Evolutionary conservation across 2,329 filamentous ascomycete genomes (phyloP), one percentile per base, ranked within the genome.

Genomic region (Aspergillus sp.): DNA sequence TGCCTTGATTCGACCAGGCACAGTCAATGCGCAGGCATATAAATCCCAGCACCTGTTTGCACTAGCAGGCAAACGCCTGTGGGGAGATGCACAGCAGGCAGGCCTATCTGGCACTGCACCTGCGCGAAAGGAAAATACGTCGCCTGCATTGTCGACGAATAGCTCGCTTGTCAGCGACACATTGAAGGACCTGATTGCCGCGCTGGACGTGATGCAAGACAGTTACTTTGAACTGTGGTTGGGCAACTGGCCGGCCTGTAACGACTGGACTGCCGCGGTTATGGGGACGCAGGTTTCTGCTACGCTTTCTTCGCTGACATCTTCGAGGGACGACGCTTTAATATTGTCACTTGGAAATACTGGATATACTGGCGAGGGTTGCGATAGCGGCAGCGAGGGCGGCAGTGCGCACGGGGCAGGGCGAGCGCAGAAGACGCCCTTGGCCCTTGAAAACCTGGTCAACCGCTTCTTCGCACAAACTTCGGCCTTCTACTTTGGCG

Each of bases 251-350:
- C 88, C 89, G 0, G 75, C 76, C 1, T 79, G 86, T 30, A 96
- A 94, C 58, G 91, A 96, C 70, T 97, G 91, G 91, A 97, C 91
- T 0, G 84, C 83, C 12, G 90, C 91, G 3, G 88, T 96, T 6
- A 73, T 88, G 56, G 82, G 83, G 39, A 95, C 90, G 0, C 82
- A 91, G 47, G 69, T 95, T 33, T 85, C 87, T 0, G 85, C 82
- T 9, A 78, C 83, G 2, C 75, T 93, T 10, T 79, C 76, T 10
- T 83, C 85, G n/a, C 70, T 94, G 45, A 86, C 86, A 7, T 60
- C 64, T 30, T 32, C 80, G 7, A 68, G 83, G 28, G 62, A 70
- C 5, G 70, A 73, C 54, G 62, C 70, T 3, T 59, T 70, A 41
- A 60, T 68, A 9, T 45, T 50, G 4, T 56, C 57, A 26, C 8